A percentile compares a stretch with the other conserved stretches of the same genome.
These are phyloP conservation scores for Pseudogymnoascus sp. DNA, from an alignment of 2,329 filamentous ascomycete genomes.

Conservation along the genomic window DNA sequence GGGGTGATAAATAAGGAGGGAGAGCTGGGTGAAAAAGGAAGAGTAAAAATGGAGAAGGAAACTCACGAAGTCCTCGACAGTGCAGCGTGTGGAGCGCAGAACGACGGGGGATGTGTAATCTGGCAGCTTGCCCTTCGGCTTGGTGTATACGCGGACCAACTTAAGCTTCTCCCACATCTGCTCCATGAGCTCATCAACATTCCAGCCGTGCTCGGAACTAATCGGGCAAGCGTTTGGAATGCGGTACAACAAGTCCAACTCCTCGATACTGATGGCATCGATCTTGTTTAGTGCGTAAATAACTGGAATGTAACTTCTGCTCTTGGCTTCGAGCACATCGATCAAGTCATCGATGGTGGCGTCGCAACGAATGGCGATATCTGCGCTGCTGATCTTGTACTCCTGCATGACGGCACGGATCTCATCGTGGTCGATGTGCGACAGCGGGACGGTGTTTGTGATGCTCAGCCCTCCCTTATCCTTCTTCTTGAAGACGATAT, in stretches of 20 bases:
- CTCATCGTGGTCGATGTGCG: conserved; percentile 90
- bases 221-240: conserved; percentile 97
- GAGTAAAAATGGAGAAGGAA: neutral
- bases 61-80: conserved; percentile 94
- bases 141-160: conserved; percentile 89
- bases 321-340: conserved; percentile 89
- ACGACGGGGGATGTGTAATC: conserved; percentile 92
- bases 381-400: conserved; percentile 92
- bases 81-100: conserved; percentile 71
- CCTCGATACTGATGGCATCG: conserved; percentile 94
- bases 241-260: conserved; percentile 89
- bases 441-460: conserved; percentile 85
- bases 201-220: conserved; percentile 96
- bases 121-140: conserved; percentile 89
- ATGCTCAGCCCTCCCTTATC: conserved; percentile 96
- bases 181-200: conserved; percentile 92
- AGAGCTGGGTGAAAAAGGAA: neutral
- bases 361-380: conserved; percentile 96
- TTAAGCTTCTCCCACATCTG: conserved; percentile 98
- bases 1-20: neutral
- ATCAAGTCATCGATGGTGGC: conserved; percentile 96
- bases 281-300: conserved; percentile 99
- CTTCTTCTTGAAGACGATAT: conserved; percentile 99
- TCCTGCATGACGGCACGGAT: conserved; percentile 97
- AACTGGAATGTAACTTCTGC: conserved; percentile 94